Evolutionary conservation across 306 rosid species (phyloP).

Genomic region (Prunus fruticosa): DNA sequence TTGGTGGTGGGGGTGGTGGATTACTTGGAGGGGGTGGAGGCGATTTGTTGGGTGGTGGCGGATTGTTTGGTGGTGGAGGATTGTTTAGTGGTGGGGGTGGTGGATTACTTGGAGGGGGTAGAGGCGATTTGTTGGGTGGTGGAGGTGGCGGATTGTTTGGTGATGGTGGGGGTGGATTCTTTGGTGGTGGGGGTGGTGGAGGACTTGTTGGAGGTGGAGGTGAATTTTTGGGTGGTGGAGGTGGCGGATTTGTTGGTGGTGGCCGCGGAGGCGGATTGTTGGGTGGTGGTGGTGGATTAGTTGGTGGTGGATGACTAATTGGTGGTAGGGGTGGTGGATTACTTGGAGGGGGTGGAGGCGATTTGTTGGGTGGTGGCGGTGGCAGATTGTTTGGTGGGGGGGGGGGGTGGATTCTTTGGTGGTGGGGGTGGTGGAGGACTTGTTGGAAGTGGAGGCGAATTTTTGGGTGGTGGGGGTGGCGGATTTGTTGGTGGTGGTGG

Average conservation of each 20-base stretch:
- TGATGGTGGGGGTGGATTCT: neutral
- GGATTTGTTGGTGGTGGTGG: neutral
- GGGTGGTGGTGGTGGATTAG: neutral
- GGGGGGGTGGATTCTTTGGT: neutral
- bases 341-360: neutral
- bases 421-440: neutral
- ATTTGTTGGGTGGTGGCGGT: too few relatives aligned
- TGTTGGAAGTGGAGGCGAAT: neutral
- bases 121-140: too few relatives aligned
- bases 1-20: too few relatives aligned
- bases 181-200: too few relatives aligned
- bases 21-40: too few relatives aligned
- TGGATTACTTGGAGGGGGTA: neutral
- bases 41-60: too few relatives aligned
- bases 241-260: neutral
- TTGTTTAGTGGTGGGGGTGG: neutral
- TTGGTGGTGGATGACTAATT: neutral
- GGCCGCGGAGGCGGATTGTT: neutral
- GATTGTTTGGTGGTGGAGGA: neutral
- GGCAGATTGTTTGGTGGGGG: neutral
- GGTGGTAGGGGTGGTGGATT: neutral
- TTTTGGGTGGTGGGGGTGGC: neutral
- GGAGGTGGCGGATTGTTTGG: neutral
- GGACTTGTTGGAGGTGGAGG: too few relatives aligned
- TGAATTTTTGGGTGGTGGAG: neutral